Base-by-base conservation (phyloP, 208 protist genomes). In the Leishmania gerbilli region DNA sequence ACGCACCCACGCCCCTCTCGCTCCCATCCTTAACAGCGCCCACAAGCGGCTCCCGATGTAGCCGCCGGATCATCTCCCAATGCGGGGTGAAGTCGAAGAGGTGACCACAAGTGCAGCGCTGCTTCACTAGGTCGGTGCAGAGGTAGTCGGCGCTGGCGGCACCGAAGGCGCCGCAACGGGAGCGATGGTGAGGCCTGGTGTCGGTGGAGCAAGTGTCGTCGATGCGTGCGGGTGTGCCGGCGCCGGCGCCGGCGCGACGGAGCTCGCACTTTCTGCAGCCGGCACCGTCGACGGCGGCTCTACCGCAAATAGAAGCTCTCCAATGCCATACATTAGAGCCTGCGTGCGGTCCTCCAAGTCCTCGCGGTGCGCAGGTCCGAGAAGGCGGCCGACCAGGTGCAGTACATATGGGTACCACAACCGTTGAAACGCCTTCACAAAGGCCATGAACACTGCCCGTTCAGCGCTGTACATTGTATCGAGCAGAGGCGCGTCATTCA, bases 351-450 rank as follows among this genome's bases (percentile, higher is more conserved):
- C 80, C 56, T 84, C 84, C 64, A 97, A 74, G 74, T 84, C 88
- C 47, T 91, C 82, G 58, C 88, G 88, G 75, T 93, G 87, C 15
- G 87, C 87, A 42, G 92, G 83, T 7, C 88, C 85, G 9, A 97
- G 85, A 4, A 95, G 64, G 49, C 76, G 74, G 34, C 77, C 77
- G 31, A 91, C 79, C 71, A 91, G 92, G 56, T 77, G 76, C 40
- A 92, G 74, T 11, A 96, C 81, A 71, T 96, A 90, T 5, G 89
- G 88, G 77, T 89, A 93, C 79, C 95, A 94, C n/a, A 92, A 79
- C 15, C 79, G 62, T 8, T 85, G 86, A 77, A 96, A 96, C 17
- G 88, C 90, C 49, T 88, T 80, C 37, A 93, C 90, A 79, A 95
- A 93, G 58, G 87, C 79, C 8, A 88, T 62, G 69, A 90, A 92